Evolutionary conservation across 2,329 filamentous ascomycete species (phyloP), one percentile per base, ranked within the genome.

Genomic region (Cytospora leucostoma): DNA sequence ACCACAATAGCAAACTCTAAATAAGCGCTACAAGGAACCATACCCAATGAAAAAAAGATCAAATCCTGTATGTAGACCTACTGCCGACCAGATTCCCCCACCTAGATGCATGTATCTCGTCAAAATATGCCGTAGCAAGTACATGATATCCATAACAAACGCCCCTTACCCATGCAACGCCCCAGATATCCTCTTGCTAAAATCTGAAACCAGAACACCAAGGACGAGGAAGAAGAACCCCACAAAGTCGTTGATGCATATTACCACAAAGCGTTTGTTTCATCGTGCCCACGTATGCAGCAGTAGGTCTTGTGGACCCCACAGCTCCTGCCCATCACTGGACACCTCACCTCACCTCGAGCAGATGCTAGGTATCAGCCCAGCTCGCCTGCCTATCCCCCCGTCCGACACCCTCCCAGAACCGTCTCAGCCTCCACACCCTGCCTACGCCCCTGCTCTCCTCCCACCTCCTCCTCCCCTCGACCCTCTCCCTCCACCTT

Each of bases 341-440:
- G 4, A 7, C 27, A 32, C 19, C 54, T 19, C 27, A 21, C 50
- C 60, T 27, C 6, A 11, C 6, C 52, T 17, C 21, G n/a, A 32
- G n/a, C 19, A 35, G 44, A 33, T n/a, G 17, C 5, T 37, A 35
- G n/a, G n/a, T n/a, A n/a, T n/a, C n/a, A n/a, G n/a, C n/a, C 56
- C 50, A 58, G 15, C 34, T 44, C 11, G 56, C 37, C 37, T 59
- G 71, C 70, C 64, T 66, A 53, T 79, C 77, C 2, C 78, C 80
- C 17, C 74, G 74, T 1, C 80, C 79, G 38, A 89, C 77, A 27
- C 80, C 78, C 74, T 91, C 88, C 87, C 88, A 91, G 70, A 89
- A 90, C 65, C 80, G 79, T 69, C 82, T 82, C 62, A 91, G 72
- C 27, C 83, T 80, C 80, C 86, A 85, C 7, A 89, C 87, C 50